Evolutionary conservation across 208 protist species (phyloP), one percentile per base, ranked within the genome.

Genomic region (Crithidia brevicula): DNA sequence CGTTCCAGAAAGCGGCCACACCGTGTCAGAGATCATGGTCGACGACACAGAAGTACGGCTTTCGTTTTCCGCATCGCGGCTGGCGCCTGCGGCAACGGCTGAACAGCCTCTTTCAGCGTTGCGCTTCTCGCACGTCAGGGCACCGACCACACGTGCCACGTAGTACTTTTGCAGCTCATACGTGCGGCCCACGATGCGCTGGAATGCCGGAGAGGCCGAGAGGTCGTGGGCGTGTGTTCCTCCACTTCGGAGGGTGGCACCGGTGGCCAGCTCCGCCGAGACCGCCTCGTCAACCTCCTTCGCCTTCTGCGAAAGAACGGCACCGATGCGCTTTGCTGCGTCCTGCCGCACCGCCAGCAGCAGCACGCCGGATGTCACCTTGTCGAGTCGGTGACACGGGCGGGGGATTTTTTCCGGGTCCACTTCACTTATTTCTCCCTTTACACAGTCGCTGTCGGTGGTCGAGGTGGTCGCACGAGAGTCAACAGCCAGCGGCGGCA

Each of bases 371-470:
- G 88, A 96, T 4, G 94, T 97, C 4, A 88, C 90, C 64, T 90
- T 94, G 69, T 97, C 94, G 3, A 97, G 77, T 13, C 94, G 77
- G 52, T 96, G 84, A 64, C 91, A 96, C 7, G 91, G 82, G 22
- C 91, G 77, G 9, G 86, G 87, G 0, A 77, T 43, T 27, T 87
- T 85, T 15, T 81, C 70, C 3, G 87, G 76, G 6, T 69, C 23
- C 1, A 95, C 76, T 11, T 56, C 74, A 27, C 81, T 58, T 20
- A 22, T n/a, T 50, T 63, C 50, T 31, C 49, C 9, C 60, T 20
- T n/a, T n/a, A n/a, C n/a, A n/a, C n/a, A n/a, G n/a, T n/a, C n/a
- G n/a, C n/a, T n/a, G n/a, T n/a, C n/a, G n/a, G n/a, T n/a, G n/a
- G n/a, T n/a, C n/a, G n/a, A n/a, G n/a, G n/a, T n/a, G n/a, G n/a